Percentiles rank a stretch among this genome's conserved stretches.
Conservation (phyloP, 1,284 basidiomycete species). For the Leccinum ponderosum region DNA sequence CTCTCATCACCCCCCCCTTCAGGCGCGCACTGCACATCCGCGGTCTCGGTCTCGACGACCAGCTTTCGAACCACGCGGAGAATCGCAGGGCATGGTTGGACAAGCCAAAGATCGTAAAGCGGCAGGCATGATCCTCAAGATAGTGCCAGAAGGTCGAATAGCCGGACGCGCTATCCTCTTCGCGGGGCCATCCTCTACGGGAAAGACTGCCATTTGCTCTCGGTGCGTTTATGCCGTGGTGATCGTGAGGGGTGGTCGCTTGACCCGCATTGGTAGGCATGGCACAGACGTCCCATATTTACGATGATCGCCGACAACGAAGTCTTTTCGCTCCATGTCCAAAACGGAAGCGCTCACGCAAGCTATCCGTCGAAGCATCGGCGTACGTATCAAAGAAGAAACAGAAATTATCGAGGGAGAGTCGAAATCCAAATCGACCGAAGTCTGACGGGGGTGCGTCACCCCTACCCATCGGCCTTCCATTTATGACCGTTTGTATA, state of each 20-base stretch:
- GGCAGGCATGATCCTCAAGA: slow-evolving; percentile 95
- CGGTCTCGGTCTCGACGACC: slow-evolving; percentile 90
- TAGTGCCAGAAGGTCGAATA: slow-evolving; percentile 96
- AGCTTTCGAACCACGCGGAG: slow-evolving; percentile 82
- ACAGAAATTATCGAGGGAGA: slow-evolving; percentile 98
- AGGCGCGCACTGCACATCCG: slow-evolving; percentile 98
- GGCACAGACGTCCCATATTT: slow-evolving; percentile 96
- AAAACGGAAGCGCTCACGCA: slow-evolving; percentile 99
- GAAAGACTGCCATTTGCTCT: slow-evolving; percentile 94
- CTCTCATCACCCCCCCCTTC: slow-evolving; percentile 3
- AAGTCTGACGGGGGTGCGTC: slow-evolving; percentile 91
- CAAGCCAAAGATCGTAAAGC: slow-evolving; percentile 95
- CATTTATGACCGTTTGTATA: slow-evolving; percentile 33
- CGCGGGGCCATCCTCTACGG: slow-evolving; percentile 94
- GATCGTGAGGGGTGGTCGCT: not conserved
- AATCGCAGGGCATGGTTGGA: slow-evolving; percentile 95
- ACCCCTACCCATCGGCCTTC: not conserved
- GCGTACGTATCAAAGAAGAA: slow-evolving; percentile 97
- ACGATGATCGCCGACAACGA: slow-evolving; percentile 97
- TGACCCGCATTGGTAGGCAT: slow-evolving; percentile 60
- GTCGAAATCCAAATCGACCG: slow-evolving; percentile 99
- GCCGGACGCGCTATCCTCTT: slow-evolving; percentile 95
- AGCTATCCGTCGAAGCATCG: slow-evolving; percentile 93
- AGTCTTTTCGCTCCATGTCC: slow-evolving; percentile 97
- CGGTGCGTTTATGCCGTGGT: slow-evolving; percentile 46